Evolutionary conservation across 1,139 yeast genomes (phyloP).

Genomic region (Saccharomyces hybrid): DNA sequence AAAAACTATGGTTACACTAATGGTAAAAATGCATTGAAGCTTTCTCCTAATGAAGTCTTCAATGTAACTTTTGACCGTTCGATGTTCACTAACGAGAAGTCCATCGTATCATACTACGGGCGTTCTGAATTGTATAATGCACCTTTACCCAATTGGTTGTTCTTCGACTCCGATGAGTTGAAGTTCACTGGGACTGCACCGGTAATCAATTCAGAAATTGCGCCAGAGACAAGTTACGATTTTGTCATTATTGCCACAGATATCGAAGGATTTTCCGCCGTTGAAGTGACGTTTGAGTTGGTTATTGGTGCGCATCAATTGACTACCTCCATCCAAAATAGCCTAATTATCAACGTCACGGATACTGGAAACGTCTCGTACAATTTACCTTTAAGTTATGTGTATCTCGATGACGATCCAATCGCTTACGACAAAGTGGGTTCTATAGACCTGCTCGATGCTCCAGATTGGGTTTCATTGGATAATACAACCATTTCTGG

Average conservation of each 20-base stretch:
- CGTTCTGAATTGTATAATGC: conserved; percentile 62
- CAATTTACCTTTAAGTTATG: conserved; percentile 50
- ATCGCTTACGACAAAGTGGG: conserved; percentile 49
- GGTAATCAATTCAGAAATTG: conserved; percentile 69
- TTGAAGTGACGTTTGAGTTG: conserved; percentile 58
- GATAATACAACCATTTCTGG: conserved; percentile 46
- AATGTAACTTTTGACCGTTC: conserved; percentile 51
- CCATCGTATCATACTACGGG: conserved; percentile 72
- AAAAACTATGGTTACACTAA: conserved; percentile 57
- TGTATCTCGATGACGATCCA: conserved; percentile 51
- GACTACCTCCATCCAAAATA: conserved; percentile 43
- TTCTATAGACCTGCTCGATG: conserved; percentile 38
- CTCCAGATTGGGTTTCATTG: conserved; percentile 57
- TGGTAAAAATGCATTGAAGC: conserved; percentile 65
- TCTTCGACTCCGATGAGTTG: conserved; percentile 51
- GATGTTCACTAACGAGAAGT: conserved; percentile 39
- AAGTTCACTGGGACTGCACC: conserved; percentile 90
- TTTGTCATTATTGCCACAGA: conserved; percentile 76
- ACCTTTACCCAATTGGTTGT: conserved; percentile 86
- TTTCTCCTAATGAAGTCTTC: conserved; percentile 61
- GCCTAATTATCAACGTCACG: conserved; percentile 59
- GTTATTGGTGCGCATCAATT: conserved; percentile 84
- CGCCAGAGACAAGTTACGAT: conserved; percentile 74
- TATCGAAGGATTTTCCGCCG: conserved; percentile 65
- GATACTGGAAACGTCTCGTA: conserved; percentile 46